phyloP scores from a whole-genome alignment of 1,284 basidiomycete species.

The Cryptococcus sp. region DNA sequence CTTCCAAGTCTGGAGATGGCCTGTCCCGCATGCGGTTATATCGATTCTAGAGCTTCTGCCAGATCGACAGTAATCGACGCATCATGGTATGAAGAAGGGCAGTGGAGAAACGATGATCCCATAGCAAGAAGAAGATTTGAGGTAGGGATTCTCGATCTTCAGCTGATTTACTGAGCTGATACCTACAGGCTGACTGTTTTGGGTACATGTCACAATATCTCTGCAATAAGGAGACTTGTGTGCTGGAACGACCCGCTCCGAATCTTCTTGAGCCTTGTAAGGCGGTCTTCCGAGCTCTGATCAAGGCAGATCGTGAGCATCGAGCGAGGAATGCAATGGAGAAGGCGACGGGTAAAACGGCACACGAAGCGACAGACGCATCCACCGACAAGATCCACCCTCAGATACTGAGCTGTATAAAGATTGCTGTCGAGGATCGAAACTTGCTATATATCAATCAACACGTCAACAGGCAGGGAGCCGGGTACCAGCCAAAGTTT shows the following conservation, averaged over 20 bases:
- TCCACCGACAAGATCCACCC: not conserved
- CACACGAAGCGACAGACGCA: not conserved
- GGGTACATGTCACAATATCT: not conserved
- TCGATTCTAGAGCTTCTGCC: too few relatives aligned
- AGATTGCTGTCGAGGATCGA: not conserved
- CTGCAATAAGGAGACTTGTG: not conserved
- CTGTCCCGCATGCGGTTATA: too few relatives aligned
- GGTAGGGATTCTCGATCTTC: too few relatives aligned
- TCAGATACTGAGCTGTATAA: not conserved
- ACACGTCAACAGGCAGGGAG: not conserved
- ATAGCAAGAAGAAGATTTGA: too few relatives aligned
- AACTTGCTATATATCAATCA: not conserved
- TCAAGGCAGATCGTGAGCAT: not conserved
- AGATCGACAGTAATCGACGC: too few relatives aligned
- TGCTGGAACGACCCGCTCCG: not conserved
- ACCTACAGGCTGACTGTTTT: too few relatives aligned
- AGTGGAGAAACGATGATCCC: too few relatives aligned
- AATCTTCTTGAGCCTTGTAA: not conserved
- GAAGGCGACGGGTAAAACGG: not conserved
- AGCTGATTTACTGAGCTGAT: too few relatives aligned
- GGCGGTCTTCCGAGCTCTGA: not conserved
- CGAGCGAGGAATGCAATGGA: not conserved
- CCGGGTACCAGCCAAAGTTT: too few relatives aligned
- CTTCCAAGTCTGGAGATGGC: too few relatives aligned
- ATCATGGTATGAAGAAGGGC: too few relatives aligned